Conservation (phyloP, 805 yeast species). For the Monosporozyma solicola region DNA sequence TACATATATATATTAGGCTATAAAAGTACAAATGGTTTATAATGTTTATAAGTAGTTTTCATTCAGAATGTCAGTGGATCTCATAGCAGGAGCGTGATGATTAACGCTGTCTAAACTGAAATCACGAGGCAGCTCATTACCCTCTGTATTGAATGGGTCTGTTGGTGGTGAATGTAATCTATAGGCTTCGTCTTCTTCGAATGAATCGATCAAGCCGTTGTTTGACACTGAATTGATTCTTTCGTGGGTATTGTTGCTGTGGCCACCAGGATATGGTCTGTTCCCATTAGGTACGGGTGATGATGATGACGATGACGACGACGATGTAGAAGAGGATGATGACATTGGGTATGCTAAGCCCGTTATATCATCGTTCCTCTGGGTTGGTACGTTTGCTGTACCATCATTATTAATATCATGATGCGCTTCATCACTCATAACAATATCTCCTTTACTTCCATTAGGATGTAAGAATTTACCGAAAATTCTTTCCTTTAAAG, state of each 20-base stretch:
- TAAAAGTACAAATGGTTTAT: not conserved
- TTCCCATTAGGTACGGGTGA: conserved; percentile 1
- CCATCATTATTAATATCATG: not conserved
- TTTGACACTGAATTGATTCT: conserved; percentile 24
- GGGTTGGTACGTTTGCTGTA: not conserved
- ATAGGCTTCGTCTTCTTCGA: conserved; percentile 11
- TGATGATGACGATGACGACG: conserved; percentile 5
- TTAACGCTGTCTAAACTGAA: conserved; percentile 14
- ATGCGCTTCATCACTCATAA: not conserved
- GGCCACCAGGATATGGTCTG: conserved; percentile 14
- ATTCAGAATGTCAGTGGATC: conserved; percentile 4
- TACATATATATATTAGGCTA: not conserved
- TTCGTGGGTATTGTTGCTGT: conserved; percentile 7
- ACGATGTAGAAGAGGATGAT: not conserved
- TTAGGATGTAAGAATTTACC: conserved; percentile 17
- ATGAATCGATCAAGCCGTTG: conserved; percentile 23
- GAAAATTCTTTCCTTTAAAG: conserved; percentile 18
- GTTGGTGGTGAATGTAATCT: not conserved
- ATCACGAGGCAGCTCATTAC: conserved; percentile 12
- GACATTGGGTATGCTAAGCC: conserved; percentile 1
- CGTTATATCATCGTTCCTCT: conserved; percentile 6
- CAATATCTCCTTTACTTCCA: conserved; percentile 2
- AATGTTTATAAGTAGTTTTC: conserved; percentile 1
- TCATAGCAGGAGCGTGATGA: not conserved
- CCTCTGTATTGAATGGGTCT: conserved; percentile 2